Conservation (phyloP, 2,329 filamentous ascomycete species). For the Trichoderma koningii region DNA sequence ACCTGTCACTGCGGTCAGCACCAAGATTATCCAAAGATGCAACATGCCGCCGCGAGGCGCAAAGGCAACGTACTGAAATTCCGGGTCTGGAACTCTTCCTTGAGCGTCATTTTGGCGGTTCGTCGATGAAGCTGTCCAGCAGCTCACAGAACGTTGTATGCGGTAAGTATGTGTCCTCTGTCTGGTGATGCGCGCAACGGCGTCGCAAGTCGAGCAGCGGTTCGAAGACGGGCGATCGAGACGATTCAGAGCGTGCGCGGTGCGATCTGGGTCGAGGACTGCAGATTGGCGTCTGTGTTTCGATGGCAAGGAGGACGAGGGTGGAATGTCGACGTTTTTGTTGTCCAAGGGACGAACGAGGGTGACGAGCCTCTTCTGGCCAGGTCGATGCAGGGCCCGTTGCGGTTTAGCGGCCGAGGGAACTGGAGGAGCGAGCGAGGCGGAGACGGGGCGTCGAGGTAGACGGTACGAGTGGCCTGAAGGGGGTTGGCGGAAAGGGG, state of each 20-base stretch:
- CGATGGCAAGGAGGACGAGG: conserved; percentile 11
- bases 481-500: conserved; percentile 3
- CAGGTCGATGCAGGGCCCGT: conserved; percentile 24
- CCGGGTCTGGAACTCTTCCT: conserved; percentile 70
- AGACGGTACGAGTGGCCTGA: neutral
- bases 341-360: conserved; percentile 26
- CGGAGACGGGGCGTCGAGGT: conserved; percentile 11
- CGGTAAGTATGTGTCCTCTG: neutral
- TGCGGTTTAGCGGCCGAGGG: conserved; percentile 20
- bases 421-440: neutral
- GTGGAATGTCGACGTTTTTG: conserved; percentile 23
- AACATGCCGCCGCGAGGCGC: neutral
- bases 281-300: conserved; percentile 5
- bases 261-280: neutral
- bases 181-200: conserved; percentile 25
- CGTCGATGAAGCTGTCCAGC: conserved; percentile 26
- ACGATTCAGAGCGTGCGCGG: neutral
- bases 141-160: conserved; percentile 19
- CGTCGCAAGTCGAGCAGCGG: neutral
- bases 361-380: conserved; percentile 23
- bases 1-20: conserved; percentile 52
- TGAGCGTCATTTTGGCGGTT: conserved; percentile 64
- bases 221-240: neutral
- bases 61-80: conserved; percentile 67
- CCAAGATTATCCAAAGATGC: neutral